These are phyloP conservation scores for Trichocomaceae sp. DNA, from an alignment of 2,329 filamentous ascomycete genomes.

Conservation along the genomic window DNA sequence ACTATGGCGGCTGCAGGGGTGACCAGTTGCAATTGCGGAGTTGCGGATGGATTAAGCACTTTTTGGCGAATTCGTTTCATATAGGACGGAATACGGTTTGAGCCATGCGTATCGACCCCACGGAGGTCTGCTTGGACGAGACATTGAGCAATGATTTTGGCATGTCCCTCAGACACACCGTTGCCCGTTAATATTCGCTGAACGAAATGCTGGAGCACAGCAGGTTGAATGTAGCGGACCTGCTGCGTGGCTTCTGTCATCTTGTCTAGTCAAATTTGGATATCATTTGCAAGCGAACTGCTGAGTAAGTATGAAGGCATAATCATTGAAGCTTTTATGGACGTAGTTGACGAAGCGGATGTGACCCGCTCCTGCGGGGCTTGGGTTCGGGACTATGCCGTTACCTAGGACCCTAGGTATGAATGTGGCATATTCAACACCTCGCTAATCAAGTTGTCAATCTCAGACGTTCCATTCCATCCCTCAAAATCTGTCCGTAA, in stretches of 20 bases:
- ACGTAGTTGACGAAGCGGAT: background rate
- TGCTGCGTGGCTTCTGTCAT: slow-evolving; percentile 2
- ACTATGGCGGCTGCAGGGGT: slow-evolving; percentile 67
- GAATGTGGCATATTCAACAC: slow-evolving; percentile 18
- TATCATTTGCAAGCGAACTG: background rate
- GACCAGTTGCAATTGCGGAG: slow-evolving; percentile 53
- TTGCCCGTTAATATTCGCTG: slow-evolving; percentile 34
- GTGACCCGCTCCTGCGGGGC: background rate
- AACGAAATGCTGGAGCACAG: slow-evolving; percentile 20
- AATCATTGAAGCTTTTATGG: background rate
- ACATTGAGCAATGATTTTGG: slow-evolving; percentile 58
- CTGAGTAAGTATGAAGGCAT: background rate
- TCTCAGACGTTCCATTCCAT: slow-evolving; percentile 22
- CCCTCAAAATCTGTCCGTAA: slow-evolving; percentile 21
- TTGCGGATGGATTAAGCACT: slow-evolving; percentile 56
- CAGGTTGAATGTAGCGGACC: slow-evolving; percentile 1
- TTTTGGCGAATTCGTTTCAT: slow-evolving; percentile 64
- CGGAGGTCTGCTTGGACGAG: slow-evolving; percentile 69
- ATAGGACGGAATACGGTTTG: slow-evolving; percentile 72
- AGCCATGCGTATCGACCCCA: slow-evolving; percentile 72
- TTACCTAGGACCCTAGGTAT: background rate
- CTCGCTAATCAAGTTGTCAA: slow-evolving; percentile 27
- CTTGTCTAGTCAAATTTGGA: background rate
- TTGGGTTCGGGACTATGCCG: background rate
- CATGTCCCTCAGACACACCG: slow-evolving; percentile 53